A percentile compares a stretch with the other conserved stretches of the same genome.
Conservation (phyloP, 2,329 filamentous ascomycete genomes). For the Chrysoporthe deuterocubensis region DNA sequence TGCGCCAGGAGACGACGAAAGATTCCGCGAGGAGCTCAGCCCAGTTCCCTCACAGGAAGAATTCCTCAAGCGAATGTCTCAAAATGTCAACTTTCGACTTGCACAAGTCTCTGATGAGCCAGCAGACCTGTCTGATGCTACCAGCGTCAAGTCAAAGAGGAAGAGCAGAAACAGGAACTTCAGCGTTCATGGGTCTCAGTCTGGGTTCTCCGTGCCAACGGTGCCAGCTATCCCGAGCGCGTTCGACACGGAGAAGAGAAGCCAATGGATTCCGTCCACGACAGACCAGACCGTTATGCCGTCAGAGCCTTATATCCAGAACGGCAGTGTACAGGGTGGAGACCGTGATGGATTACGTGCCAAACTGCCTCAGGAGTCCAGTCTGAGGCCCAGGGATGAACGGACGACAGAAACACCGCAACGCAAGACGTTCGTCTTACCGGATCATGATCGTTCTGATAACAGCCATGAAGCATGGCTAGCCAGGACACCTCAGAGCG, state of each 20-base stretch:
- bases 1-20: not conserved
- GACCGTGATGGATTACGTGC: not conserved
- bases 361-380: not conserved
- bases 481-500: not conserved
- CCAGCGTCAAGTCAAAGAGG: not conserved
- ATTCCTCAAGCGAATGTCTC: constrained; percentile 10
- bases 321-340: not conserved
- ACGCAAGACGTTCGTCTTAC: not conserved
- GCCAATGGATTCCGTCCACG: not conserved
- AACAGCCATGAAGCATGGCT: not conserved
- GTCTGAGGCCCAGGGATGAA: not conserved
- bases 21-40: not conserved
- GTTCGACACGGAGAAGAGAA: constrained; percentile 5
- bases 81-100: constrained; percentile 3
- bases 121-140: not conserved
- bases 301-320: not conserved
- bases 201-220: not conserved
- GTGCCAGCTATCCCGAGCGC: constrained; percentile 3
- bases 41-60: constrained; percentile 12
- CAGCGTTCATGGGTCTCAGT: constrained; percentile 7
- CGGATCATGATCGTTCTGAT: not conserved
- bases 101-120: not conserved
- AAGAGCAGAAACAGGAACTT: constrained; percentile 17
- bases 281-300: not conserved
- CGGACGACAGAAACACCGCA: not conserved